A percentile compares a stretch with the other conserved stretches of the same genome.
Evolutionary conservation across 2,329 filamentous ascomycete species (phyloP).

Genomic region (Didymella keratinophila): DNA sequence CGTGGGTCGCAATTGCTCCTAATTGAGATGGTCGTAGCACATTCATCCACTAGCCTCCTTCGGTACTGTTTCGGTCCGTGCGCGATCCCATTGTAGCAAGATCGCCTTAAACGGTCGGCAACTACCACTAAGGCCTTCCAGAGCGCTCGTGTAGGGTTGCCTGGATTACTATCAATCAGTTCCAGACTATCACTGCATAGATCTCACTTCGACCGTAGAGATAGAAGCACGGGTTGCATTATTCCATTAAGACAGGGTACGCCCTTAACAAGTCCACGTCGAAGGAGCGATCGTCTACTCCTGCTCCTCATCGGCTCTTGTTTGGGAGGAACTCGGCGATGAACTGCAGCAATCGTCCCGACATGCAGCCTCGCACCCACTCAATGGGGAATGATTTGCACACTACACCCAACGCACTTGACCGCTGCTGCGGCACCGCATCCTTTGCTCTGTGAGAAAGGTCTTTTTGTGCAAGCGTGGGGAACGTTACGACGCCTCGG

Average conservation of each 20-base stretch:
- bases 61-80: not conserved
- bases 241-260: not conserved
- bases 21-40: slow-evolving; percentile 4
- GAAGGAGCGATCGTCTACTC: not conserved
- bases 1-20: not conserved
- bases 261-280: not conserved
- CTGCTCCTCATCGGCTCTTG: not conserved
- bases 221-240: not conserved
- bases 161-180: too few relatives aligned
- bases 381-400: not conserved
- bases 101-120: not conserved
- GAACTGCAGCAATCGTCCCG: not conserved
- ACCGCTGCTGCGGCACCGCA: not conserved
- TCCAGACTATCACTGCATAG: not conserved
- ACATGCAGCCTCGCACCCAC: not conserved
- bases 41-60: not conserved
- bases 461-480: not conserved
- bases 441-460: not conserved
- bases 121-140: not conserved
- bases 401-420: not conserved
- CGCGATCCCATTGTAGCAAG: not conserved
- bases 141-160: not conserved
- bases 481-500: not conserved
- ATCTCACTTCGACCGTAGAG: not conserved
- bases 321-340: not conserved